Conservation (phyloP, 2,329 filamentous ascomycete genomes). For the Colletotrichum eleusines region DNA sequence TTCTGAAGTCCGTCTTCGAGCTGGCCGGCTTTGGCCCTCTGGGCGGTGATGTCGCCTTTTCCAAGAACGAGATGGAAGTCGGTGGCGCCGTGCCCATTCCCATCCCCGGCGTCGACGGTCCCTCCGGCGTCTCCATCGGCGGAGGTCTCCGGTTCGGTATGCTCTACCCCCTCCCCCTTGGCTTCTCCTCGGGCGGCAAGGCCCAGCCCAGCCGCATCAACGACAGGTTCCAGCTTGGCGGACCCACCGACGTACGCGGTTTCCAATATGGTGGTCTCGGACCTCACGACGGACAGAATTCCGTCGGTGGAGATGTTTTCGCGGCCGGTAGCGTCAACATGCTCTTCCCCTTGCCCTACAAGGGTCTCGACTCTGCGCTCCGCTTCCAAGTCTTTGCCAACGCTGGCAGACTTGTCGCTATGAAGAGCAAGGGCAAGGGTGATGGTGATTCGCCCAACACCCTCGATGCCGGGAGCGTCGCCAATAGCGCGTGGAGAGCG, state of each 20-base stretch:
- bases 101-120: slow-evolving; percentile 74
- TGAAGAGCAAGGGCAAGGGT: slow-evolving; percentile 69
- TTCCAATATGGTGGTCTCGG: slow-evolving; percentile 92
- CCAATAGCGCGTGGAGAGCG: slow-evolving; percentile 68
- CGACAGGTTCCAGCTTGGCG: slow-evolving; percentile 94
- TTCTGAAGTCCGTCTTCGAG: slow-evolving; percentile 82
- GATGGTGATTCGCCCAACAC: slow-evolving; percentile 51
- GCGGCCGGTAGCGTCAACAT: slow-evolving; percentile 90
- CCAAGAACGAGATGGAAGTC: slow-evolving; percentile 89
- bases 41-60: slow-evolving; percentile 91
- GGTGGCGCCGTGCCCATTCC: slow-evolving; percentile 81
- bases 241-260: slow-evolving; percentile 92
- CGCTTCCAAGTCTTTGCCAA: slow-evolving; percentile 93
- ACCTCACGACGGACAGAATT: slow-evolving; percentile 86
- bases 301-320: slow-evolving; percentile 91
- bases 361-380: slow-evolving; percentile 85
- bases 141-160: slow-evolving; percentile 85
- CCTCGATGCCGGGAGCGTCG: slow-evolving; percentile 60
- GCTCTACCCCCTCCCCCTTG: slow-evolving; percentile 82
- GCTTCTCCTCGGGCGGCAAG: slow-evolving; percentile 62
- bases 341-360: slow-evolving; percentile 84
- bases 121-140: slow-evolving; percentile 85
- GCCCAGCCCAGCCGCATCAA: slow-evolving; percentile 83
- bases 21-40: slow-evolving; percentile 87
- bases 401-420: slow-evolving; percentile 83